Evolutionary conservation across 192 early-diverging fungal species (phyloP).

Genomic region (Backusella circina): DNA sequence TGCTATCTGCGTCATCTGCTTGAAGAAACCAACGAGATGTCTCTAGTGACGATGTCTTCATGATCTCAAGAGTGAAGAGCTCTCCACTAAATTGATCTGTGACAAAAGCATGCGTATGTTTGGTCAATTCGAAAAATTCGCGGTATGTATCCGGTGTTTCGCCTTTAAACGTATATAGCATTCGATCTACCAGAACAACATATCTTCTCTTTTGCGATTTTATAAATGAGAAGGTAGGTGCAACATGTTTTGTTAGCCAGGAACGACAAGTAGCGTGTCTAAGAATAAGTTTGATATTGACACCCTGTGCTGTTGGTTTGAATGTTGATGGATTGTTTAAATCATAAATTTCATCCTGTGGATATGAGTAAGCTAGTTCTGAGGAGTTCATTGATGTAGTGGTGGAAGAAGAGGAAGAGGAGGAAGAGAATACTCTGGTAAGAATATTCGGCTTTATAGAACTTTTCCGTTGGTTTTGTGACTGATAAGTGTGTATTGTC

Average conservation of each 20-base stretch:
- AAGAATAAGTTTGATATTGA: neutral
- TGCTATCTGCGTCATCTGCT: slow-evolving; percentile 12
- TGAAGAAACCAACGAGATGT: slow-evolving; percentile 20
- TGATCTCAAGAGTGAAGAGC: neutral
- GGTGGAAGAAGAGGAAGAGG: neutral
- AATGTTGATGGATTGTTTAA: neutral
- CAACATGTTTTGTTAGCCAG: slow-evolving; percentile 20
- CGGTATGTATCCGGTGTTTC: slow-evolving; percentile 14
- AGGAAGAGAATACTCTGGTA: neutral
- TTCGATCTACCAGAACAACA: slow-evolving; percentile 17
- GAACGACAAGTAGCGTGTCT: slow-evolving; percentile 5
- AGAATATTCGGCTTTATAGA: neutral
- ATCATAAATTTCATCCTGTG: neutral
- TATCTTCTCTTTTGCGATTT: slow-evolving; percentile 15
- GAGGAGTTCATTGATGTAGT: neutral
- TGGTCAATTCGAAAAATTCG: slow-evolving; percentile 19
- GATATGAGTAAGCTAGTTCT: neutral
- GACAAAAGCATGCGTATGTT: slow-evolving; percentile 21
- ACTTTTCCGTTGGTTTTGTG: neutral
- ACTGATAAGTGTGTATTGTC: neutral
- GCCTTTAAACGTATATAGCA: slow-evolving; percentile 19
- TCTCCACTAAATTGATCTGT: slow-evolving; percentile 20
- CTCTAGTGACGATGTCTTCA: neutral
- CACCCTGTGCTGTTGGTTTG: neutral
- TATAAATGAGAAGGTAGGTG: slow-evolving; percentile 18